Evolutionary conservation across 2,329 filamentous ascomycete genomes (phyloP), one percentile per base, ranked within the genome.

Genomic region (Colletotrichum truncatum): DNA sequence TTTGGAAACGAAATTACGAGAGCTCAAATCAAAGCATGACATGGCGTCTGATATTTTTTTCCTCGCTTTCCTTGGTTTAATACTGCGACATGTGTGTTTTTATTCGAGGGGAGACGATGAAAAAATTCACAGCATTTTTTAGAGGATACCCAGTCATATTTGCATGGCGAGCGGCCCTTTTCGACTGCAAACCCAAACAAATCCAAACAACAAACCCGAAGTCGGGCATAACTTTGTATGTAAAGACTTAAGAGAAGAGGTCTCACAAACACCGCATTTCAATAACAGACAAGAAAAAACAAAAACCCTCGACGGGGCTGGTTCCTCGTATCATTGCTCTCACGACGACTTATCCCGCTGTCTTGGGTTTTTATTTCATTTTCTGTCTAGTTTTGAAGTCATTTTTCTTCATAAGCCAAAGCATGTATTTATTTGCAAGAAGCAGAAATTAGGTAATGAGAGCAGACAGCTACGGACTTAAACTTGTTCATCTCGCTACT

Each of bases 91-190:
- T 45, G 23, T 30, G 28, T 46, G 48, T 65, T 49, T 39, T 41
- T 45, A 23, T 39, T 45, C 57, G 49, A 65, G 43, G 62, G 43
- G 49, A 49, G 49, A 43, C 26, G 57, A 48, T 18, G 38, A 45
- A 61, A 48, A 49, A 61, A 28, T 49, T 62, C 49, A 65, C 57
- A 34, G 62, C 62, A 65, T 65, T 62, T 65, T 62, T 62, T 65
- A 65, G 57, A 65, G 57, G 49, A 65, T 65, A 65, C 62, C 62
- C 62, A 65, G 41, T 55, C 57, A 62, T 54, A 59, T n/a, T 28
- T 58, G 57, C 62, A 65, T 65, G 43, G 49, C 57, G 34, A 21
- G 62, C 57, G 57, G 32, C 18, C 49, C 49, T 59, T 34, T 45
- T 51, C 21, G 34, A 38, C 54, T 36, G 34, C 60, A 59, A 30